Conservation (phyloP, 192 early-diverging fungal species). For the Mortierella claussenii region DNA sequence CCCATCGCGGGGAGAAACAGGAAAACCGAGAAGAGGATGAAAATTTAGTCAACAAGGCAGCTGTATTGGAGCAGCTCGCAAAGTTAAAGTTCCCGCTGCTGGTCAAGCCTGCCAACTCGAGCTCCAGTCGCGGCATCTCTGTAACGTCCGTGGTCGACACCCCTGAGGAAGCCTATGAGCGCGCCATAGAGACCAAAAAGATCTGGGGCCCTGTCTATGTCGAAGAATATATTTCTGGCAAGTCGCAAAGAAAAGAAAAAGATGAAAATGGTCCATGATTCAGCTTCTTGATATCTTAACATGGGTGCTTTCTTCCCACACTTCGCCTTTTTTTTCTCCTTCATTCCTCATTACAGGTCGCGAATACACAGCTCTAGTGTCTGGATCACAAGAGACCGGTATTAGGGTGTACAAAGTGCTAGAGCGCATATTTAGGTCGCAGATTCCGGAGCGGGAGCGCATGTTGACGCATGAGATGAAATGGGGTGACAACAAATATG, state of each 20-base stretch:
- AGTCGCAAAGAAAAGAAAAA: neutral
- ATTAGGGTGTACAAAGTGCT: constrained; percentile 32
- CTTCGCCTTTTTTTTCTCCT: no score
- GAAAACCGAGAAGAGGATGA: neutral
- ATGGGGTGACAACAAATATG: constrained; percentile 44
- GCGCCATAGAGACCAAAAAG: constrained; percentile 33
- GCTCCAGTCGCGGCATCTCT: constrained; percentile 33
- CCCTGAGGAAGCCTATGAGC: constrained; percentile 24
- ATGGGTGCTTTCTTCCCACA: no score
- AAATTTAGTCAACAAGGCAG: constrained; percentile 7
- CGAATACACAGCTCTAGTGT: constrained; percentile 30
- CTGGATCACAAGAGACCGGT: constrained; percentile 25
- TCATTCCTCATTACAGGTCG: no score
- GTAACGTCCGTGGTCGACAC: constrained; percentile 41
- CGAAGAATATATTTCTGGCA: constrained; percentile 45
- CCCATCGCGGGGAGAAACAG: neutral
- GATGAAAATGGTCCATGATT: neutral
- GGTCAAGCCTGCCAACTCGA: constrained; percentile 37
- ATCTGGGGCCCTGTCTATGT: constrained; percentile 45
- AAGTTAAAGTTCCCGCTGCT: constrained; percentile 32
- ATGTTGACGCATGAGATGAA: constrained; percentile 45
- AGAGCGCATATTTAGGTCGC: constrained; percentile 31
- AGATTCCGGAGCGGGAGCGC: constrained; percentile 38
- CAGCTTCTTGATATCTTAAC: neutral
- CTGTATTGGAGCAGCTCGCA: constrained; percentile 4